Evolutionary conservation across 305 asterid genomes (phyloP).

Genomic region (Stenogyne calaminthoides): DNA sequence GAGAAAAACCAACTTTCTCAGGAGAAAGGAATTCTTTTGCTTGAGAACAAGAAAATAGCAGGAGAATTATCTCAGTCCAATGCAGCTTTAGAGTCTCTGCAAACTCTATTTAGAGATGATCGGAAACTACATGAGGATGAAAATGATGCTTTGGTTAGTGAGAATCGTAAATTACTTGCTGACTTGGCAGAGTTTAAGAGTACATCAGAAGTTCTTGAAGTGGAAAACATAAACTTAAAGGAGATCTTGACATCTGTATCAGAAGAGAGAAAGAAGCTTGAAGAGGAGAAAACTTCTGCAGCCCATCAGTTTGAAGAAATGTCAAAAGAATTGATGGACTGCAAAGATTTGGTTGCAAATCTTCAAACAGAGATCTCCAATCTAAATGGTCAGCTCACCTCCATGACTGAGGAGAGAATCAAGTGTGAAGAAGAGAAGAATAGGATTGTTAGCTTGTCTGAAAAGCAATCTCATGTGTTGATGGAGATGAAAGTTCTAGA

Average conservation of each 20-base stretch:
- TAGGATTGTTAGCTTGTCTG: conserved; percentile 42
- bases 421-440: conserved; percentile 60
- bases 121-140: conserved; percentile 56
- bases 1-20: conserved; percentile 57
- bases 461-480: conserved; percentile 54
- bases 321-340: conserved; percentile 51
- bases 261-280: conserved; percentile 58
- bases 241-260: conserved; percentile 41
- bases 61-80: conserved; percentile 56
- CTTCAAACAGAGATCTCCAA: conserved; percentile 63
- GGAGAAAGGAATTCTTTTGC: conserved; percentile 49
- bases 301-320: conserved; percentile 47
- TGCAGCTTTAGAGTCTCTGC: conserved; percentile 53
- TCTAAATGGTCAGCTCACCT: conserved; percentile 39
- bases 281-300: conserved; percentile 48
- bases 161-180: conserved; percentile 56
- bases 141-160: conserved; percentile 46
- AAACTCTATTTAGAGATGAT: conserved; percentile 53
- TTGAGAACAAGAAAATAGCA: conserved; percentile 55
- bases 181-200: conserved; percentile 51
- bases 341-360: conserved; percentile 48
- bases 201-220: conserved; percentile 54
- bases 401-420: conserved; percentile 53
- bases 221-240: conserved; percentile 50
- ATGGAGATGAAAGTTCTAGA: conserved; percentile 41